Base-by-base conservation (phyloP, 2,329 filamentous ascomycete species). In the Talaromyces sp. region DNA sequence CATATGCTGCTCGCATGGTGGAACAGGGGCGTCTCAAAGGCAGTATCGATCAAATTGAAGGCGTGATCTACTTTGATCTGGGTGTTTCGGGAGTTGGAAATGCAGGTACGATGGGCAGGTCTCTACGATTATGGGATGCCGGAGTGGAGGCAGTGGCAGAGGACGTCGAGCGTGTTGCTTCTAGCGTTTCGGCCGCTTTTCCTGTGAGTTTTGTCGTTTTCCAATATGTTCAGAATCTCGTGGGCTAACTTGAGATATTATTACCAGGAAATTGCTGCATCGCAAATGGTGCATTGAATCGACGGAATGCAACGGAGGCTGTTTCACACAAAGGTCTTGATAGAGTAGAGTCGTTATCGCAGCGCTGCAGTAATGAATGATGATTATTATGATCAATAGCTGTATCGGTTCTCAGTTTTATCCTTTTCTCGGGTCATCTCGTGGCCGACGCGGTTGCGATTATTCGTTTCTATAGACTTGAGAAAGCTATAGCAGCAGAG, bases 1-100 rank as follows among this genome's bases (percentile, higher is more conserved):
- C 89, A 61, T 97, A 94, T 58, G 94, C 93, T 12, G 92, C 93
- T 4, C 84, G 86, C 67, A 99, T 99, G 94, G 91, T 99, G 68
- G 92, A 97, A 79, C 92, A 97, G 75, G 92, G 91, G 10, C 86
- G 94, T 32, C 77, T 99, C 56, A 85, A 88, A 3, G 94, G 93
- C 8, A 87, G 88, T 60, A 97, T 99, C 69, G 93, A 99, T 75
- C 94, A 99, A 79, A 92, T 99, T 60, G 90, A 92, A 60, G 84
- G 89, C 14, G 79, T 92, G 11, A 92, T 99, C 62, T 92, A 87
- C 78, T 99, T 99, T 72, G 90, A 94, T 38, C 75, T 80, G 76
- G 70, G 88, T 71, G 86, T 86, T 69, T 85, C 85, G 58, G 89
- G 85, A 61, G 83, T 85, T n/a, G 81, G 85, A 29, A 85, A 87